These are phyloP conservation scores for Fusarium keratoplasticum DNA, from an alignment of 2,329 filamentous ascomycete genomes.

Conservation along the genomic window DNA sequence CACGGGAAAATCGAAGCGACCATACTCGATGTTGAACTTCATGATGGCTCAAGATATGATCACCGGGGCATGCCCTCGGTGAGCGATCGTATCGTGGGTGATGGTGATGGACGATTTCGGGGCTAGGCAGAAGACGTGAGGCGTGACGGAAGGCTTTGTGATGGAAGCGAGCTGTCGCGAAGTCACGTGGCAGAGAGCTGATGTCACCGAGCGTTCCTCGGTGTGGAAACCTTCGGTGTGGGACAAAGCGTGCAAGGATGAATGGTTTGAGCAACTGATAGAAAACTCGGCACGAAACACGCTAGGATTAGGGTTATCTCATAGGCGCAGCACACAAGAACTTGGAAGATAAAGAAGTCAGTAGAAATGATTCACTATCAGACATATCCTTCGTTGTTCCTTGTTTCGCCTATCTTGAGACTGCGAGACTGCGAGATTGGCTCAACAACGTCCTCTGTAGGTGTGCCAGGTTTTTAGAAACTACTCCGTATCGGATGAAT, in stretches of 20 bases:
- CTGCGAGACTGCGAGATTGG: neutral
- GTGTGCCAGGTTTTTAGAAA: neutral
- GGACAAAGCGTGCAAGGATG: neutral
- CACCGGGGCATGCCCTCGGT: conserved; percentile 33
- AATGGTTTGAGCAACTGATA: neutral
- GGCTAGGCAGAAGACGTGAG: conserved; percentile 30
- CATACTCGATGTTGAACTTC: conserved; percentile 66
- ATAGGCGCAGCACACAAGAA: neutral
- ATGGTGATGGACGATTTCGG: conserved; percentile 13
- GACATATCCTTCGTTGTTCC: neutral
- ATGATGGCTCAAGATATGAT: conserved; percentile 48
- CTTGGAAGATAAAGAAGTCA: neutral
- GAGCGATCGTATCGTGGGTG: conserved; percentile 8
- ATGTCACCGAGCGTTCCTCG: conserved; percentile 23
- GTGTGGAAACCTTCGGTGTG: conserved; percentile 7
- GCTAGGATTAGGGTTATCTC: neutral
- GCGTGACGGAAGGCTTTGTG: conserved; percentile 39
- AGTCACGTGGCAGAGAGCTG: conserved; percentile 43
- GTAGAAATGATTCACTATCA: neutral
- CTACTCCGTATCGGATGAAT: neutral
- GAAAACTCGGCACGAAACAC: neutral
- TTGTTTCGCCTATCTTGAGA: neutral
- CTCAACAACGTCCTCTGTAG: neutral
- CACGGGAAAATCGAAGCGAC: neutral
- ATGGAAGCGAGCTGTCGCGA: conserved; percentile 43